Evolutionary conservation across 176 grass and related monocot genomes (phyloP).

Genomic region (Oryza officinalis): DNA sequence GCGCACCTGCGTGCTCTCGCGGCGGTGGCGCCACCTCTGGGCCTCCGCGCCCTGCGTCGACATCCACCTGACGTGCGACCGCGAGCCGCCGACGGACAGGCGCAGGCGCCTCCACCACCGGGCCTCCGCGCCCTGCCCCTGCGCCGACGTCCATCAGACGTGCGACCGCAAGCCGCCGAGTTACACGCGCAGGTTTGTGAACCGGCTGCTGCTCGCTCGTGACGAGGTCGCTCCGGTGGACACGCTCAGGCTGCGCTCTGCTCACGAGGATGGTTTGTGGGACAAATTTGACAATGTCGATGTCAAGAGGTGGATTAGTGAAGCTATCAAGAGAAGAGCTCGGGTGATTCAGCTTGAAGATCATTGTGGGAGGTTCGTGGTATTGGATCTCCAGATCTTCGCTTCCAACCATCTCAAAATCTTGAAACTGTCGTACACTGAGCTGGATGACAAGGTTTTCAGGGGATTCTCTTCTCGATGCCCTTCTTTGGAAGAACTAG

Average conservation of each 20-base stretch:
- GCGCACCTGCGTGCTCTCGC: no score
- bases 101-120: no score
- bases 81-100: no score
- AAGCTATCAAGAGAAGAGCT: constrained; percentile 5
- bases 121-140: no score
- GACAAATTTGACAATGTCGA: background rate
- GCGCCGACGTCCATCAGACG: no score
- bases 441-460: constrained; percentile 11
- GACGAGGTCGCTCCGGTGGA: background rate
- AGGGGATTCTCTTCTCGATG: constrained; percentile 3
- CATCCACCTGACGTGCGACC: no score
- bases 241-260: background rate
- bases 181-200: no score
- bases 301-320: constrained; percentile 7
- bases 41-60: no score
- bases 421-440: background rate
- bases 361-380: background rate
- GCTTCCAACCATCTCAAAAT: constrained; percentile 7
- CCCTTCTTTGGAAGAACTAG: constrained; percentile 22
- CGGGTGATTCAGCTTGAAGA: constrained; percentile 7
- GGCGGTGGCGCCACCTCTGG: no score
- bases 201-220: no score
- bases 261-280: background rate
- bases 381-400: background rate
- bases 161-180: no score